Base-by-base conservation (phyloP, 192 early-diverging fungal genomes). In the Backusella parvicylindrica region DNA sequence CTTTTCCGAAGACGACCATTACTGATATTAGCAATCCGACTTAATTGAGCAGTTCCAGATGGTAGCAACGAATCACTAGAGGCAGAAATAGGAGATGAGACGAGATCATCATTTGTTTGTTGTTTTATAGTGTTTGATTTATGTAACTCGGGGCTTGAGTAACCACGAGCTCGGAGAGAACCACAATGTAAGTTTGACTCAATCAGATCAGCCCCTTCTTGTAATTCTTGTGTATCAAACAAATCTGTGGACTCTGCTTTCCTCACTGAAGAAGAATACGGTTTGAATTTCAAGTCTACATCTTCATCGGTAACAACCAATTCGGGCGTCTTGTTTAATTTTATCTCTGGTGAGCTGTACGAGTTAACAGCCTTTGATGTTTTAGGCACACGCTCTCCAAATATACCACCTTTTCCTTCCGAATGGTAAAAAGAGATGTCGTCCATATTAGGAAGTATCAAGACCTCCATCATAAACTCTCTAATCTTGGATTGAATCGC, bases 361-460 rank as follows among this genome's bases (percentile, higher is more conserved):
- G 36, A 68, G 11, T 21, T 28, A 5, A 21, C 28, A n/a, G n/a
- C n/a, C n/a, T n/a, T n/a, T 47, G 67, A n/a, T 2, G 43, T 21
- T 70, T 47, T 70, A 18, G 40, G 38, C 1, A 70, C 68, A 16
- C 37, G 38, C 11, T 72, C 82, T 15, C 84, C 90, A 79, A 92
- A 85, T 23, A 92, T 86, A 2, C 86, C 91, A 23, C 90, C 86
- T 6, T 79, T 65, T 2, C 87, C 85, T 4, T 85, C 75, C 0
- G 89, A 81, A 33, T 88, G 84, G 78, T 90, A 93, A 75, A 96
- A 96, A 15, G 89, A 84, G 1, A 94, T 87, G 74, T 96, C 93
- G 74, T 97, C 96, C 90, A 97, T 92, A 68, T 96, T 92, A 5
- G 96, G 96, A 69, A 95, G 79, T 12, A 97, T 91, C 74, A 97